Evolutionary conservation across 2,329 filamentous ascomycete species (phyloP).

Genomic region (Fusarium palustre): DNA sequence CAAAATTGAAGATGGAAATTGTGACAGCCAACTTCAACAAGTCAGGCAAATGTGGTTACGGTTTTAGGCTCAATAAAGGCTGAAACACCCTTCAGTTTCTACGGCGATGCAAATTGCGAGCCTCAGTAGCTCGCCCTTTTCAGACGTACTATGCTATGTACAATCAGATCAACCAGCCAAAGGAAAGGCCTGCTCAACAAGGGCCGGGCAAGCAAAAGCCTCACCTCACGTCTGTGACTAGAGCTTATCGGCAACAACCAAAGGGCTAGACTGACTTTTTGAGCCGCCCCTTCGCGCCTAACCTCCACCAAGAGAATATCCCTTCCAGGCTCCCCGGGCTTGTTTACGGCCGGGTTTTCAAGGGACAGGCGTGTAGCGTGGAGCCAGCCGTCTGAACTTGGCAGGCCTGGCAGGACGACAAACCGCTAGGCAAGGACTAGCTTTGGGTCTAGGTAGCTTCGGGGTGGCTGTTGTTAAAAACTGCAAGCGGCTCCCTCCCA

Average conservation of each 20-base stretch:
- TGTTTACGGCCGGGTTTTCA: constrained; percentile 12
- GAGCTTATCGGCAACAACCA: constrained; percentile 6
- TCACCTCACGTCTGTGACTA: constrained; percentile 15
- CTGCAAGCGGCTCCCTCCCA: constrained; percentile 40
- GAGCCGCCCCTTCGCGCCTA: constrained; percentile 36
- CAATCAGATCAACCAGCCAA: constrained; percentile 21
- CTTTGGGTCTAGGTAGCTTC: constrained; percentile 25
- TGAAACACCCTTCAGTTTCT: constrained; percentile 38
- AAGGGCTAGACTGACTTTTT: constrained; percentile 32
- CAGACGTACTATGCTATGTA: constrained; percentile 1
- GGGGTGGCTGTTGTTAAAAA: constrained; percentile 41
- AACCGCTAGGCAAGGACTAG: constrained; percentile 31
- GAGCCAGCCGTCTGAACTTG: constrained; percentile 29
- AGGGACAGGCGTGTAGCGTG: constrained; percentile 4
- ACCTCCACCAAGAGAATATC: constrained; percentile 28
- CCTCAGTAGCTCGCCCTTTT: constrained; percentile 26
- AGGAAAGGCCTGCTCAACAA: constrained; percentile 13
- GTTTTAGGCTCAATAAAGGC: constrained; percentile 19
- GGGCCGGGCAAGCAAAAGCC: constrained; percentile 21
- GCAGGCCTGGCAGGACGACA: constrained; percentile 37
- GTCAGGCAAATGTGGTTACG: not conserved
- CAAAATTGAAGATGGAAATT: constrained; percentile 22
- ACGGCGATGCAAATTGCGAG: constrained; percentile 16
- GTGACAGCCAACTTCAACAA: not conserved
- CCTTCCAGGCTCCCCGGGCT: constrained; percentile 25